A percentile compares a stretch with the other conserved stretches of the same genome.
Conservation (phyloP, 306 rosid species). For the Ammopiptanthus mongolicus region DNA sequence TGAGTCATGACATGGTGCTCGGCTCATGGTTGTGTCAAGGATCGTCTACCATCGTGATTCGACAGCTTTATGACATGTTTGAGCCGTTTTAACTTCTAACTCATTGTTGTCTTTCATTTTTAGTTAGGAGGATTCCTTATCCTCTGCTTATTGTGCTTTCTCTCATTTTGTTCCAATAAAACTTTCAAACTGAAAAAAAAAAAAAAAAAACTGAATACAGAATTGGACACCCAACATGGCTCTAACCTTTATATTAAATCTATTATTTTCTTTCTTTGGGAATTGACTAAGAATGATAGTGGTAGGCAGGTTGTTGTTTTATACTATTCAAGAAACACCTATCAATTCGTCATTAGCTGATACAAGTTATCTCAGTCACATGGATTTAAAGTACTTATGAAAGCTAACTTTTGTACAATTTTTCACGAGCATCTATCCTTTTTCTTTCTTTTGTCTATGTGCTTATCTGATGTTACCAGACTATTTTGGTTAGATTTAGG, state of each 20-base stretch:
- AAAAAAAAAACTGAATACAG: no score
- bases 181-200: no score
- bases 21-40: background rate
- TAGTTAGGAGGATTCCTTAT: background rate
- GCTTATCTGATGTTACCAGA: background rate
- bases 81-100: no score
- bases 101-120: background rate
- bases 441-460: background rate
- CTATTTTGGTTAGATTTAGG: slow-evolving; percentile 30
- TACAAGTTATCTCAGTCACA: background rate
- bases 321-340: background rate
- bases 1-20: background rate
- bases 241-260: background rate
- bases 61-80: background rate
- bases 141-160: background rate
- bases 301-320: background rate
- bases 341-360: background rate
- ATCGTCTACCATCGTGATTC: no score
- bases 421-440: background rate
- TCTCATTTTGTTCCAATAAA: background rate
- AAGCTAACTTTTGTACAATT: background rate
- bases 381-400: background rate
- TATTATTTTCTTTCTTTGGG: background rate
- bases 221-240: background rate
- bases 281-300: no score